Conservation (phyloP, 1,284 basidiomycete species). For the Bjerkandera adusta region DNA sequence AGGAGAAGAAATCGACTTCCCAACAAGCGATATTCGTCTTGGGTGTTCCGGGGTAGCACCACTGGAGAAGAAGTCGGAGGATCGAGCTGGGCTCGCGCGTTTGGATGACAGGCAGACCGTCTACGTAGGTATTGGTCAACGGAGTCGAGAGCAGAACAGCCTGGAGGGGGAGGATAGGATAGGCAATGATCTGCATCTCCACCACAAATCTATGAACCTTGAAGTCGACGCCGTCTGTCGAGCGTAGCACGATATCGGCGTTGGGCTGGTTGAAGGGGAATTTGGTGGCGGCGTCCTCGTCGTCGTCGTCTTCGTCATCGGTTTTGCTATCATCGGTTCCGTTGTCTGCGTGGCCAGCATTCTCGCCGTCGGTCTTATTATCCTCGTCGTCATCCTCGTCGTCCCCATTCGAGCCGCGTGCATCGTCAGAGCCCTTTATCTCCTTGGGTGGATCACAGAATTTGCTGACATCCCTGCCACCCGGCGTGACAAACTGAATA, state of each 20-base stretch:
- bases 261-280: constrained; percentile 5
- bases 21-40: too few species aligned
- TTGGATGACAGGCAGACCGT: neutral
- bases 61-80: neutral
- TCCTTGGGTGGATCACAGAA: neutral
- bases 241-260: constrained; percentile 5
- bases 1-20: too few species aligned
- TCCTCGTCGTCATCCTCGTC: too few species aligned
- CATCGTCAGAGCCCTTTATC: too few species aligned
- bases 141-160: neutral
- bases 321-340: too few species aligned
- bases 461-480: neutral
- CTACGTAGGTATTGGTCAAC: too few species aligned
- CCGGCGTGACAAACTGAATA: neutral
- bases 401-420: too few species aligned
- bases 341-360: too few species aligned
- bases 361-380: too few species aligned
- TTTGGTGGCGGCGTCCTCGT: neutral
- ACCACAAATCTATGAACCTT: constrained; percentile 1
- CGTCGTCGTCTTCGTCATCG: neutral
- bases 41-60: constrained; percentile 10
- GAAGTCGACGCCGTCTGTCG: constrained; percentile 8
- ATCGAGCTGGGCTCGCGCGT: neutral
- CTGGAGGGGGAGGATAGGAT: neutral
- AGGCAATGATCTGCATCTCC: neutral